Evolutionary conservation across 208 protist genomes (phyloP).

Genomic region (Crithidia thermophila): DNA sequence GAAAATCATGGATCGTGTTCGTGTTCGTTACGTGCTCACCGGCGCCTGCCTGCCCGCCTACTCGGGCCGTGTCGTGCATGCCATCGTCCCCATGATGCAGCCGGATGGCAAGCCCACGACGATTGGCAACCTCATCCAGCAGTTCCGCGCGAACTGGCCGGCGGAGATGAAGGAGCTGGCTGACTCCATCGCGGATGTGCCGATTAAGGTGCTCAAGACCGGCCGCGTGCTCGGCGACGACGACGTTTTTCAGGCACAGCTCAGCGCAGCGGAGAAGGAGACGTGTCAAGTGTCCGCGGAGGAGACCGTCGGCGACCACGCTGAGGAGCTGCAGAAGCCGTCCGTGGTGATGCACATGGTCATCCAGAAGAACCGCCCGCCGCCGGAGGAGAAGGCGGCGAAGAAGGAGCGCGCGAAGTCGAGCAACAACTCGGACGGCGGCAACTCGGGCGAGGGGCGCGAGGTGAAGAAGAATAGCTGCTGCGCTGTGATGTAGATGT

Average conservation of each 20-base stretch:
- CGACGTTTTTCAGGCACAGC: conserved; percentile 34
- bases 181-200: conserved; percentile 31
- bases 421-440: conserved; percentile 15
- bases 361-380: conserved; percentile 29
- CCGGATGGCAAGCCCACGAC: conserved; percentile 49
- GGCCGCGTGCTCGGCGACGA: conserved; percentile 55
- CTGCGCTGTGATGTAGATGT: conserved; percentile 47
- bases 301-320: conserved; percentile 7
- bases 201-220: conserved; percentile 68
- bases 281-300: conserved; percentile 26
- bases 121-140: conserved; percentile 38
- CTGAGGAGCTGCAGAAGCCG: conserved; percentile 35
- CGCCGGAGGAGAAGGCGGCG: conserved; percentile 1
- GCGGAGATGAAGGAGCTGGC: conserved; percentile 56
- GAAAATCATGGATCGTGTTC: conserved; percentile 27
- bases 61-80: conserved; percentile 64
- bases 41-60: conserved; percentile 63
- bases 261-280: conserved; percentile 40
- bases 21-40: conserved; percentile 73
- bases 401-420: conserved; percentile 30
- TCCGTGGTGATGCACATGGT: conserved; percentile 70
- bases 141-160: conserved; percentile 69
- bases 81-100: conserved; percentile 48
- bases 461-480: conserved; percentile 47
- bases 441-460: conserved; percentile 27